phyloP scores from a whole-genome alignment of 2,329 filamentous ascomycete genomes.

The Ceratocystis lukuohia region DNA sequence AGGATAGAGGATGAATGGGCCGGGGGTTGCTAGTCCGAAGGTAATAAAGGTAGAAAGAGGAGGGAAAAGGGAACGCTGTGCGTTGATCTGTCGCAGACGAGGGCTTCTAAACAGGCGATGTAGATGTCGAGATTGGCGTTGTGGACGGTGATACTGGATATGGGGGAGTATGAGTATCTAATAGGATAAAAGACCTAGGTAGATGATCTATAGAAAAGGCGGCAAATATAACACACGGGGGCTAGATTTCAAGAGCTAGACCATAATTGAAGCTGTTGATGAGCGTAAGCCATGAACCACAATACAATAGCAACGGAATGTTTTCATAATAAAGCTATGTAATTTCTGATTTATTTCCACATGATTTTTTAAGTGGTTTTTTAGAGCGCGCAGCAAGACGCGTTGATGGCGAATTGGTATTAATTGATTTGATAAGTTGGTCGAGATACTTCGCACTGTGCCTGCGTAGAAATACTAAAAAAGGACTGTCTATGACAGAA shows the following conservation, averaged over 20 bases:
- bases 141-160: not conserved
- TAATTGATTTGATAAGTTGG: not conserved
- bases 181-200: not conserved
- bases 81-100: not conserved
- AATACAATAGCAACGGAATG: not conserved
- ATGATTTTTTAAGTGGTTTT: constrained; percentile 5
- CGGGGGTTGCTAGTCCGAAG: not conserved
- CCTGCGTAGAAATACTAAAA: not conserved
- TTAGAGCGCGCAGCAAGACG: not conserved
- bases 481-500: not conserved
- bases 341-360: not conserved
- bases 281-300: not conserved
- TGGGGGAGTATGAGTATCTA: too few relatives aligned
- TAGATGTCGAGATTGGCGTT: not conserved
- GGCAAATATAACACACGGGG: not conserved
- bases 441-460: not conserved
- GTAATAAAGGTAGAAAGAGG: not conserved
- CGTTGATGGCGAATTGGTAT: not conserved
- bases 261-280: not conserved
- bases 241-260: not conserved
- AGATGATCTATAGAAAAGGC: not conserved
- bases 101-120: not conserved
- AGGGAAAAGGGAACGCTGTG: not conserved
- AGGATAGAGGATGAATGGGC: not conserved
- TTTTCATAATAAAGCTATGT: not conserved